Percentiles rank a stretch among this genome's conserved stretches.
Conservation (phyloP, 2,329 filamentous ascomycete species). For the Aspergillus piperis region DNA sequence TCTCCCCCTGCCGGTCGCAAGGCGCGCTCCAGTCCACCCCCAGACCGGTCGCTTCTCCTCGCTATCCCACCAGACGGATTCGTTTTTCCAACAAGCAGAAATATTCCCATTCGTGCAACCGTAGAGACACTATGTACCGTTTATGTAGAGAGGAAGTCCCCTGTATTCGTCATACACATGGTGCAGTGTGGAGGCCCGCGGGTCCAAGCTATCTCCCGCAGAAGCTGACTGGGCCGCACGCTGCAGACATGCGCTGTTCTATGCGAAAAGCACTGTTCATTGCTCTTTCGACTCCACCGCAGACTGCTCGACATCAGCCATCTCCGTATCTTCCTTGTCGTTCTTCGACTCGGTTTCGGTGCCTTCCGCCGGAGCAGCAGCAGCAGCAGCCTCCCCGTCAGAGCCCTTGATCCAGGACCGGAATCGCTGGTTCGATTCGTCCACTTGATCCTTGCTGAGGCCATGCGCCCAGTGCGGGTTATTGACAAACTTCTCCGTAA, state of each 20-base stretch:
- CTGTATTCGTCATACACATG: too few species aligned
- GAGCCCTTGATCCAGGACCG: conserved; percentile 48
- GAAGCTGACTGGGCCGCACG: not conserved
- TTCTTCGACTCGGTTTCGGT: conserved; percentile 29
- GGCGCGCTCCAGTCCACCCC: not conserved
- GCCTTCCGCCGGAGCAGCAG: conserved; percentile 22
- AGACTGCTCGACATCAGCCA: too few species aligned
- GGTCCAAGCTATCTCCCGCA: not conserved
- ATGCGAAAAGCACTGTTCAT: conserved; percentile 9
- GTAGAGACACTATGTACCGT: conserved; percentile 19
- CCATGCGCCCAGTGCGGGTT: conserved; percentile 55
- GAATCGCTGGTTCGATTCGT: conserved; percentile 50
- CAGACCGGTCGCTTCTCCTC: not conserved
- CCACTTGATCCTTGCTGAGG: conserved; percentile 52
- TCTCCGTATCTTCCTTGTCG: too few species aligned
- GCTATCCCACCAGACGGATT: not conserved
- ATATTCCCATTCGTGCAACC: conserved; percentile 23
- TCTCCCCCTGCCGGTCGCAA: not conserved
- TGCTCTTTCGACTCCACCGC: conserved; percentile 18
- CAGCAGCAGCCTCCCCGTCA: conserved; percentile 23
- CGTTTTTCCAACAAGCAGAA: conserved; percentile 14
- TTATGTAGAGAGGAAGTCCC: conserved; percentile 11
- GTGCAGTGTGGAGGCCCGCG: too few species aligned
- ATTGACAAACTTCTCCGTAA: conserved; percentile 55
- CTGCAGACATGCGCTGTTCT: not conserved